These are phyloP conservation scores for Dryas alaskensis DNA, from an alignment of 306 rosid species.

Conservation along the genomic window DNA sequence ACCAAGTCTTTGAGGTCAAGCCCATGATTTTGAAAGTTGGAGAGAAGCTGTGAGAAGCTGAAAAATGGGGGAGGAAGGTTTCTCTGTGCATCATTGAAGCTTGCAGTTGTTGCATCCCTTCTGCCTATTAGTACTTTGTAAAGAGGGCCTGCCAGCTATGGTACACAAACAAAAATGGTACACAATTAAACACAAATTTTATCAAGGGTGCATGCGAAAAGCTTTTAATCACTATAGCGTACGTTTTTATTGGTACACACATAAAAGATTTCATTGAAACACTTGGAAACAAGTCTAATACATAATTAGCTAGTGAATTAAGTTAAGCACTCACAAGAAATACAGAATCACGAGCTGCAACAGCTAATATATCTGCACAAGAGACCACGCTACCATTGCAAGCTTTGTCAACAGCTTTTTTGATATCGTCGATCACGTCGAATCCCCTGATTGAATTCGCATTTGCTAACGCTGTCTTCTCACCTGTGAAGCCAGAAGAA, in stretches of 20 bases:
- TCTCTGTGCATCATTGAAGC: conserved; percentile 17
- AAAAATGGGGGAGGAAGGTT: conserved; percentile 32
- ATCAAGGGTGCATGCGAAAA: no score
- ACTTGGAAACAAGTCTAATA: no score
- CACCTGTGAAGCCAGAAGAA: conserved; percentile 23
- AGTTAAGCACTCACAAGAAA: conserved; percentile 2
- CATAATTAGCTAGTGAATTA: no score
- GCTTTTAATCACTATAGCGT: no score
- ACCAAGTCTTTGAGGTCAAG: conserved; percentile 29
- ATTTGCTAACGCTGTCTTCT: conserved; percentile 36
- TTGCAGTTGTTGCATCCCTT: conserved; percentile 37
- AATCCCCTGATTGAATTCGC: conserved; percentile 33
- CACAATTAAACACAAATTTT: no score
- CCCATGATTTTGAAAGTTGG: conserved; percentile 16
- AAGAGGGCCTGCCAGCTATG: conserved; percentile 24
- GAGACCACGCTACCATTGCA: conserved; percentile 28
- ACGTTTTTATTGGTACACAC: no score
- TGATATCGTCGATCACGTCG: conserved; percentile 28
- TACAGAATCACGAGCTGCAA: conserved; percentile 38
- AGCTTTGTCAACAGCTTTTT: conserved; percentile 15
- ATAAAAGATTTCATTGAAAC: no score
- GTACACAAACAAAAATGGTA: neutral
- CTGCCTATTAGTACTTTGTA: conserved; percentile 34
- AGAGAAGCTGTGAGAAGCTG: conserved; percentile 20
- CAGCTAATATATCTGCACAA: conserved; percentile 36